phyloP scores from a whole-genome alignment of 148 eudicot genomes.

The Cornus controversa region DNA sequence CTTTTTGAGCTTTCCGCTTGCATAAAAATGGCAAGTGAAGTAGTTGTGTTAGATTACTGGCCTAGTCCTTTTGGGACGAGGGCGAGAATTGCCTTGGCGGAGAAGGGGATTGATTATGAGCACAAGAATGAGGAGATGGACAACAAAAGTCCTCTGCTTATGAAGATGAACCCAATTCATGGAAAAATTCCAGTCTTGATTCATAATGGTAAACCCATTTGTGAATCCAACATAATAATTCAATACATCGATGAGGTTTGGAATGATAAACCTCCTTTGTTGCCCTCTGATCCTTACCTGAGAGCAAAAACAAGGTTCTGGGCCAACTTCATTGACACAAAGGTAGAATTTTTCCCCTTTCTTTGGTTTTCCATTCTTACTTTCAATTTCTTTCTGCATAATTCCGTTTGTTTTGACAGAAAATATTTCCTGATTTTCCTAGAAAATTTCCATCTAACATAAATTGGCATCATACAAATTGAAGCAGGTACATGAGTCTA shows the following conservation, averaged over 20 bases:
- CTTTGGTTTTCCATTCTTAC: no score
- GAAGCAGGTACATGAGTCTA: no score
- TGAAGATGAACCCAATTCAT: slow-evolving; percentile 32
- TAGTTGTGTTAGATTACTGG: slow-evolving; percentile 6
- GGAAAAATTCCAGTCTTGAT: slow-evolving; percentile 53
- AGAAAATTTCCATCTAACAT: no score
- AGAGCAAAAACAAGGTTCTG: slow-evolving; percentile 55
- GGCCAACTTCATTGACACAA: slow-evolving; percentile 56
- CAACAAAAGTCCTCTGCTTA: slow-evolving; percentile 26
- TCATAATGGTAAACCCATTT: slow-evolving; percentile 53
- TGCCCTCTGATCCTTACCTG: slow-evolving; percentile 45
- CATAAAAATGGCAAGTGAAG: slow-evolving; percentile 6
- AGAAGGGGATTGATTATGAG: slow-evolving; percentile 19
- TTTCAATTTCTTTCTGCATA: neutral
- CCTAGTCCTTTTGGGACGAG: slow-evolving; percentile 15
- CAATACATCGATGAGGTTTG: slow-evolving; percentile 67
- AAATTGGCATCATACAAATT: no score
- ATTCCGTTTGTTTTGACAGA: no score
- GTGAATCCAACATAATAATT: slow-evolving; percentile 42
- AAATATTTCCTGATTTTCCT: no score
- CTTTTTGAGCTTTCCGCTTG: no score
- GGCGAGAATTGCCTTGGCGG: slow-evolving; percentile 11
- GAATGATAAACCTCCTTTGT: slow-evolving; percentile 26
- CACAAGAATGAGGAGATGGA: slow-evolving; percentile 17
- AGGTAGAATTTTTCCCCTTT: no score